A percentile compares a stretch with the other conserved stretches of the same genome.
phyloP scores from a whole-genome alignment of 257 asterid genomes.

The Gardenia jasminoides region DNA sequence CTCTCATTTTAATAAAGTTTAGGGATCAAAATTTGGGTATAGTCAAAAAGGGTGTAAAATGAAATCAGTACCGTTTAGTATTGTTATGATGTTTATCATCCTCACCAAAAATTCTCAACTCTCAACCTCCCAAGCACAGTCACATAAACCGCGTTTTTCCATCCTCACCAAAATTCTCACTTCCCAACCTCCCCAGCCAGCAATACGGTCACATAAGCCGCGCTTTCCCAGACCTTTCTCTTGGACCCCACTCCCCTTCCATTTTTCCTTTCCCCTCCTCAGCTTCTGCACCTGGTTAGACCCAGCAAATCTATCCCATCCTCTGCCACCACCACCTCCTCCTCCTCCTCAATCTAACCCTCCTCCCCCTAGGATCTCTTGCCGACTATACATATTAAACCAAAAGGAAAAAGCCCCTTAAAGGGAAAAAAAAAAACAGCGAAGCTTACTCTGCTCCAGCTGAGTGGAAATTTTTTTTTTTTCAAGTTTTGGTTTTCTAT shows the following conservation, averaged over 20 bases:
- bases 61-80: no score
- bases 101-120: no score
- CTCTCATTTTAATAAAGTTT: no score
- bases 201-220: conserved; percentile 16
- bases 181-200: no score
- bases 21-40: no score
- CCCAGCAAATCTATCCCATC: not conserved
- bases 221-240: conserved; percentile 18
- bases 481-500: conserved; percentile 16
- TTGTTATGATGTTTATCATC: no score
- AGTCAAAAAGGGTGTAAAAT: no score
- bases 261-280: not conserved
- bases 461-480: not conserved
- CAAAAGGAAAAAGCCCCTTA: not conserved
- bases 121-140: no score
- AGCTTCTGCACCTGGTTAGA: not conserved
- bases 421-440: not conserved
- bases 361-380: not conserved
- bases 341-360: not conserved
- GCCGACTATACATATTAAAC: not conserved
- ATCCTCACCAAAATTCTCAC: no score
- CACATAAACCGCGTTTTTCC: no score
- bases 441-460: not conserved
- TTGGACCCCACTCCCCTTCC: not conserved
- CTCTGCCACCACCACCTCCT: not conserved